Evolutionary conservation across 441 rosid species (phyloP).

Genomic region (Pelargonium citronellum): DNA sequence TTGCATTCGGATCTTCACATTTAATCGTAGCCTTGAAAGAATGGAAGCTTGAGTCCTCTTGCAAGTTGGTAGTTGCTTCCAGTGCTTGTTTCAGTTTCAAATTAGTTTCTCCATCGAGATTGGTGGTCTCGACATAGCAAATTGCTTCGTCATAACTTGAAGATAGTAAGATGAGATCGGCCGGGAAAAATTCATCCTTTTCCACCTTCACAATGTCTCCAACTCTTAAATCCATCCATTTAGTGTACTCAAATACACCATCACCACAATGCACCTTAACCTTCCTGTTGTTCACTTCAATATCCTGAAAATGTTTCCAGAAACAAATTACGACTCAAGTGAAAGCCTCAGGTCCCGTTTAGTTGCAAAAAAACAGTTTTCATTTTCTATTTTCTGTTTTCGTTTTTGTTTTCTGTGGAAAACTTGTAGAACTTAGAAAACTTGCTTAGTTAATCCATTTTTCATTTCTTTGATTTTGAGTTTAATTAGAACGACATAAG

Average conservation of each 20-base stretch:
- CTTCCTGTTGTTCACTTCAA: constrained; percentile 62
- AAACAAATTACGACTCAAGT: neutral
- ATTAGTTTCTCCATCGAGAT: constrained; percentile 94
- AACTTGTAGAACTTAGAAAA: too few species aligned
- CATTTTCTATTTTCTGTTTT: too few species aligned
- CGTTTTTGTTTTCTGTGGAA: too few species aligned
- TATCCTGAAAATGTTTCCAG: constrained; percentile 48
- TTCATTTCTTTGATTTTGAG: too few species aligned
- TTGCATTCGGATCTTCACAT: constrained; percentile 94
- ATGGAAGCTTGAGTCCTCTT: constrained; percentile 48
- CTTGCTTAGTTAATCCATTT: too few species aligned
- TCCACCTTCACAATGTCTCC: constrained; percentile 81
- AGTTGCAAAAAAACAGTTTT: too few species aligned
- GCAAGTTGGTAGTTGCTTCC: constrained; percentile 48
- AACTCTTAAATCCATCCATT: constrained; percentile 78
- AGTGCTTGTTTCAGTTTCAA: constrained; percentile 76
- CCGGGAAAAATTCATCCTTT: constrained; percentile 86
- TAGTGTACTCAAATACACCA: constrained; percentile 43
- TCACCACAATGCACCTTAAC: constrained; percentile 56
- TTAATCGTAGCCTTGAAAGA: constrained; percentile 58
- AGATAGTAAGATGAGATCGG: constrained; percentile 80
- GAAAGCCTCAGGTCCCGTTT: too few species aligned
- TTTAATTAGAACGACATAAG: too few species aligned
- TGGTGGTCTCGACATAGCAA: constrained; percentile 94
- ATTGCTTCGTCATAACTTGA: constrained; percentile 80